Percentiles rank a stretch among this genome's conserved stretches.
phyloP scores from a whole-genome alignment of 306 rosid genomes.

The Castanea sativa region DNA sequence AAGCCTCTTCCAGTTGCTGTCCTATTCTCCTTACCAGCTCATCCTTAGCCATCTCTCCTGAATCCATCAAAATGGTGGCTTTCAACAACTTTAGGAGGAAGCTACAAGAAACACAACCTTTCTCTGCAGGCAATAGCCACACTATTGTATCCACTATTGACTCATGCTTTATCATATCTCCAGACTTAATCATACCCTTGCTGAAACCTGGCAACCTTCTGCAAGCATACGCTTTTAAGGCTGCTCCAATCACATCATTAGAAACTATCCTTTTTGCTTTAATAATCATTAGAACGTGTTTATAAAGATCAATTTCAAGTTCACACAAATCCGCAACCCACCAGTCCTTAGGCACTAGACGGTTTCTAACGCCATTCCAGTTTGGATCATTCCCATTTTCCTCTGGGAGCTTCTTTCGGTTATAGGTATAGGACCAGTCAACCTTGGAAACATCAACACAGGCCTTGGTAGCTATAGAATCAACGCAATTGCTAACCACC shows the following conservation, averaged over 20 bases:
- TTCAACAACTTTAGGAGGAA: constrained; percentile 77
- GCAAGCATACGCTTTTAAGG: constrained; percentile 84
- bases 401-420: constrained; percentile 78
- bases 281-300: constrained; percentile 56
- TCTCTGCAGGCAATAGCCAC: constrained; percentile 75
- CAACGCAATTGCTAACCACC: constrained; percentile 68
- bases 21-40: constrained; percentile 74
- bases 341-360: constrained; percentile 90
- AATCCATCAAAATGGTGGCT: constrained; percentile 60
- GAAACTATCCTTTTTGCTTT: constrained; percentile 49
- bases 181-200: constrained; percentile 66
- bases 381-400: constrained; percentile 64
- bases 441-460: constrained; percentile 71
- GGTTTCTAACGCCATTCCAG: constrained; percentile 57
- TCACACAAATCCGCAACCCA: constrained; percentile 98
- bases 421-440: constrained; percentile 82
- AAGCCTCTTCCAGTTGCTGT: constrained; percentile 91
- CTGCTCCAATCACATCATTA: constrained; percentile 85
- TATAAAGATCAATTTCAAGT: constrained; percentile 80
- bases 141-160: constrained; percentile 58
- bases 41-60: constrained; percentile 48
- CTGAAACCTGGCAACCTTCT: constrained; percentile 77
- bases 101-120: constrained; percentile 78
- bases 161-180: constrained; percentile 52
- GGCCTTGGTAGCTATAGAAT: constrained; percentile 74